Evolutionary conservation across 306 rosid genomes (phyloP), one percentile per base, ranked within the genome.

Genomic region (Arachis hypogaea): DNA sequence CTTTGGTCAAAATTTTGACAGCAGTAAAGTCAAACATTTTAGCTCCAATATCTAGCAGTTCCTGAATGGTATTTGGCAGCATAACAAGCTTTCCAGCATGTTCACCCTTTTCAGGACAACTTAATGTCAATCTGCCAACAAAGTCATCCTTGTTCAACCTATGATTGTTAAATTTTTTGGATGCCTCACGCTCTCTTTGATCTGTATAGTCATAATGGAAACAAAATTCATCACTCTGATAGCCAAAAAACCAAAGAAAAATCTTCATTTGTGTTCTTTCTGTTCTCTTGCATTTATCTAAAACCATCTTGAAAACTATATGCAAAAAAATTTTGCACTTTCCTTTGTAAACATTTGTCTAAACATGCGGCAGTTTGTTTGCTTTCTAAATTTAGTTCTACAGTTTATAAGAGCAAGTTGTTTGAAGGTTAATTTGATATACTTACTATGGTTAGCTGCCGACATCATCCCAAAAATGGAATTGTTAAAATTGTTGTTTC

Each of bases 381-480:
- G 7, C 8, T 6, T 43, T 43, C 9, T 7, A 5, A 43, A 5
- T 43, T 43, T 43, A 4, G 46, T 9, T 9, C 46, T 7, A 9
- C 11, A 50, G 16, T 59, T 12, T 11, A 22, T 58, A 38, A 30
- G 50, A 70, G n/a, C 42, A 63, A 50, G 6, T 14, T 41, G 29
- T 51, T 73, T 42, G 44, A 55, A 72, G 3, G 8, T 55, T 45
- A 45, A 52, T 9, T 42, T n/a, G 3, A 52, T 18, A 44, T 42
- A 40, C 83, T 77, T 69, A 88, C 95, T 82, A 8, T 50, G 51
- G 44, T 63, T 84, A 59, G 86, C 89, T 45, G 81, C 76, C 11
- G 87, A 82, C 64, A 90, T 62, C 74, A 88, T 62, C 54, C 95
- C 96, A 55, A 93, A 77, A 5, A 90, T 81, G 7, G 98, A 88